Percentiles rank a stretch among this genome's conserved stretches.
These are phyloP conservation scores for Candida michaelii DNA, from an alignment of 805 yeast species.

Conservation along the genomic window DNA sequence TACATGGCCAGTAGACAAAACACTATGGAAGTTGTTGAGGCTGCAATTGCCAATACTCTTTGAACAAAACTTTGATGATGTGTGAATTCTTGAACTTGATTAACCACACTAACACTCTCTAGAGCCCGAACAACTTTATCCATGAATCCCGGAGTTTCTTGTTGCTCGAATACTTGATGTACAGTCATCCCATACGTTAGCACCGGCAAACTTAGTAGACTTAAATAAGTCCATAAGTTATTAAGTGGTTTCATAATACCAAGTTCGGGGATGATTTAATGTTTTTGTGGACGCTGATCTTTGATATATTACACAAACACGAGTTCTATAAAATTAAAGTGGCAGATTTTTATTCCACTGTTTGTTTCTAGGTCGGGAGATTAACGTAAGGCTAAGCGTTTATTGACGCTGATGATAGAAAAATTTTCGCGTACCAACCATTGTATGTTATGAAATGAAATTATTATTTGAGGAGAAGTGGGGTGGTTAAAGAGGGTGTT, in stretches of 20 bases:
- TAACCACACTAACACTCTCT: conserved; percentile 7
- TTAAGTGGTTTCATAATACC: background rate
- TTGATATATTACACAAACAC: background rate
- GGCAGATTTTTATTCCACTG: too few relatives aligned
- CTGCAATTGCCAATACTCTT: conserved; percentile 36
- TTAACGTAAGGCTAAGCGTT: too few relatives aligned
- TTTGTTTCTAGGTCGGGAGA: too few relatives aligned
- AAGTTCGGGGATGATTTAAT: too few relatives aligned
- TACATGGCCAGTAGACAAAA: conserved; percentile 63
- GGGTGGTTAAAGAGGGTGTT: background rate
- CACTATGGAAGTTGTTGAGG: conserved; percentile 39
- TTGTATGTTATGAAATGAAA: too few relatives aligned
- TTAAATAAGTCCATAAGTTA: background rate
- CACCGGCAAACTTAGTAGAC: conserved; percentile 1
- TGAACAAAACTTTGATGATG: conserved; percentile 28
- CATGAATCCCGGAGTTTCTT: background rate
- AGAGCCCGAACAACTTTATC: background rate
- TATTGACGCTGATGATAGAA: background rate
- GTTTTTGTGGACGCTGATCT: background rate
- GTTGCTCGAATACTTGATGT: too few relatives aligned
- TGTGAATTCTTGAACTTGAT: conserved; percentile 32
- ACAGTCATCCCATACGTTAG: background rate
- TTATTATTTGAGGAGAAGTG: too few relatives aligned
- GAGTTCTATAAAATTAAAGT: too few relatives aligned
- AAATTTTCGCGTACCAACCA: conserved; percentile 2